Evolutionary conservation across 2,329 filamentous ascomycete species (phyloP), one percentile per base, ranked within the genome.

Genomic region (Colletotrichum viniferum): DNA sequence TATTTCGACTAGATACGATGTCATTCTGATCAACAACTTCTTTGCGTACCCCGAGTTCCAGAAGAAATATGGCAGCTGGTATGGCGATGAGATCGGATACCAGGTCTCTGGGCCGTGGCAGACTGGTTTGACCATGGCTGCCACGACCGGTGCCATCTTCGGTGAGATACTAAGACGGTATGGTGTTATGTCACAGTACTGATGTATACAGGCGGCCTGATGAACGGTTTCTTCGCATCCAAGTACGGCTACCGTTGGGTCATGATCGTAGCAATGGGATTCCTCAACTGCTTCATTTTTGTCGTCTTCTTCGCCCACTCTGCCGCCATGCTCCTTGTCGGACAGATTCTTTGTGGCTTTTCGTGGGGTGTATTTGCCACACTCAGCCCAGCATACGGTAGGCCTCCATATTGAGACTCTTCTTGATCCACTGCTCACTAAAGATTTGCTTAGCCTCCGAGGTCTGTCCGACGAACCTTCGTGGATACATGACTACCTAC

Each of bases 51-150:
- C 80, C 0, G 77, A 74, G 73, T 88, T 84, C 77, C 81, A 80
- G 24, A 79, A 79, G 74, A 86, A 81, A 76, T 89, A 87, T 70
- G 87, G 87, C 55, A 79, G 78, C 3, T 85, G 69, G 30, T 77
- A 81, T 14, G 76, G 81, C 48, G 74, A 79, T 0, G 78, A 86
- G 38, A 82, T 82, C 28, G 83, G 83, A 6, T 87, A 87, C 61
- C 85, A 89, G 78, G 84, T 91, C 75, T 85, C 85, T 5, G 85
- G 87, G 3, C 78, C 84, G 7, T 91, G 90, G 89, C 89, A 91
- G 78, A 84, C 87, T 4, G 88, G 84, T 0, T 79, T 91, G 79
- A 85, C 88, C 18, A 87, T 84, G 6, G 82, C 91, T 34, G 83
- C 83, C 76, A 83, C 80, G 58, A 79, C 82, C 38, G 81, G 81